Percentiles rank a stretch among this genome's conserved stretches.
These are phyloP conservation scores for Pleomassaria siparia DNA, from an alignment of 2,329 filamentous ascomycete genomes.

Conservation along the genomic window DNA sequence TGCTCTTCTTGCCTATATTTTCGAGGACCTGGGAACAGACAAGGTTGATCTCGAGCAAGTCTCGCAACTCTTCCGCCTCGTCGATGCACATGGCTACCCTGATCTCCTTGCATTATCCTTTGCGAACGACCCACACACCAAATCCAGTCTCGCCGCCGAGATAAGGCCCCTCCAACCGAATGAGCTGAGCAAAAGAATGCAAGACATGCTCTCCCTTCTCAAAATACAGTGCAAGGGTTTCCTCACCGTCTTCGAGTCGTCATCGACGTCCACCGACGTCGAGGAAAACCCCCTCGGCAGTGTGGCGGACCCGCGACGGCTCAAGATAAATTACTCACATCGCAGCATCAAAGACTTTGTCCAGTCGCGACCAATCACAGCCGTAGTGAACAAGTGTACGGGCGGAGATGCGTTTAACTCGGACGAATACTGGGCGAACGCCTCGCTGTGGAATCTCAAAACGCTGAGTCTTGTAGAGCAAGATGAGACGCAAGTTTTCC, in stretches of 20 bases:
- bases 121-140: slow-evolving; percentile 22
- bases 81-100: slow-evolving; percentile 25
- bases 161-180: slow-evolving; percentile 19
- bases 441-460: slow-evolving; percentile 26
- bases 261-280: slow-evolving; percentile 8
- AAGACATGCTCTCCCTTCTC: slow-evolving; percentile 21
- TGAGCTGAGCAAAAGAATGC: slow-evolving; percentile 18
- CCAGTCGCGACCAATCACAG: slow-evolving; percentile 12
- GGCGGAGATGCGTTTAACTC: slow-evolving; percentile 15
- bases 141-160: slow-evolving; percentile 19
- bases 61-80: slow-evolving; percentile 23
- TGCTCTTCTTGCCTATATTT: slow-evolving; percentile 26
- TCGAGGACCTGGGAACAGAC: slow-evolving; percentile 20
- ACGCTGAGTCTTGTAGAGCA: slow-evolving; percentile 15
- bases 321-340: slow-evolving; percentile 30
- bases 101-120: slow-evolving; percentile 26
- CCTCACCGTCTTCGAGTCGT: slow-evolving; percentile 24
- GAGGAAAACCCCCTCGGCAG: slow-evolving; percentile 2
- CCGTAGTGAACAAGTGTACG: slow-evolving; percentile 8
- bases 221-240: slow-evolving; percentile 22
- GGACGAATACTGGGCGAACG: slow-evolving; percentile 26
- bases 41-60: slow-evolving; percentile 18
- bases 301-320: slow-evolving; percentile 7
- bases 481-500: slow-evolving; percentile 1
- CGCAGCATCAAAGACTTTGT: slow-evolving; percentile 27